These are phyloP conservation scores for Penicillium lividum DNA, from an alignment of 495 filamentous ascomycete genomes.

Conservation along the genomic window DNA sequence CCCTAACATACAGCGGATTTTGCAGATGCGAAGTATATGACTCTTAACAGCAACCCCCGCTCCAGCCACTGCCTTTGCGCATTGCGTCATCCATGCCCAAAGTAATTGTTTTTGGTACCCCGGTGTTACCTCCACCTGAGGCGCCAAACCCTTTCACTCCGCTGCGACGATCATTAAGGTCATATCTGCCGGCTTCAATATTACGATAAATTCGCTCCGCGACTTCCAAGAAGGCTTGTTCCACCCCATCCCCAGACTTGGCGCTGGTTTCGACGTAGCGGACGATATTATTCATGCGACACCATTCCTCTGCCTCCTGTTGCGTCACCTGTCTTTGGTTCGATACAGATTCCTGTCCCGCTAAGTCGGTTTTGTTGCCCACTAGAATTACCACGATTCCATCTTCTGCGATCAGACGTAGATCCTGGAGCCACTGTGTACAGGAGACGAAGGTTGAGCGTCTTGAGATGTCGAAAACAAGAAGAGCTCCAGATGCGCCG, in stretches of 20 bases:
- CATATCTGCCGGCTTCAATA: slow-evolving; percentile 89
- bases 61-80: slow-evolving; percentile 47
- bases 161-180: slow-evolving; percentile 87
- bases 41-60: slow-evolving; percentile 51
- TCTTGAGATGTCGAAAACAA: slow-evolving; percentile 93
- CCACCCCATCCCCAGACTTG: slow-evolving; percentile 90
- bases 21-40: background rate
- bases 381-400: slow-evolving; percentile 92
- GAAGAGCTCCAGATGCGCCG: slow-evolving; percentile 84
- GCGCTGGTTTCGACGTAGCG: slow-evolving; percentile 95
- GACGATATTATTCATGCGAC: slow-evolving; percentile 73
- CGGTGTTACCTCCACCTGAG: slow-evolving; percentile 43
- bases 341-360: slow-evolving; percentile 44
- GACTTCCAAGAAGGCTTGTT: slow-evolving; percentile 88
- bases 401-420: slow-evolving; percentile 89
- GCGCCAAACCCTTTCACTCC: slow-evolving; percentile 83
- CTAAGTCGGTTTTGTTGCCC: slow-evolving; percentile 90
- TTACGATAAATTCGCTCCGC: slow-evolving; percentile 94
- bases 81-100: slow-evolving; percentile 58
- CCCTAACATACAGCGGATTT: background rate
- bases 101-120: slow-evolving; percentile 53
- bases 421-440: slow-evolving; percentile 87
- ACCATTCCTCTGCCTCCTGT: slow-evolving; percentile 87
- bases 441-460: slow-evolving; percentile 81
- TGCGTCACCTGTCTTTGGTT: slow-evolving; percentile 76